Conservation (phyloP, 441 rosid genomes). For the Viola pubescens region DNA sequence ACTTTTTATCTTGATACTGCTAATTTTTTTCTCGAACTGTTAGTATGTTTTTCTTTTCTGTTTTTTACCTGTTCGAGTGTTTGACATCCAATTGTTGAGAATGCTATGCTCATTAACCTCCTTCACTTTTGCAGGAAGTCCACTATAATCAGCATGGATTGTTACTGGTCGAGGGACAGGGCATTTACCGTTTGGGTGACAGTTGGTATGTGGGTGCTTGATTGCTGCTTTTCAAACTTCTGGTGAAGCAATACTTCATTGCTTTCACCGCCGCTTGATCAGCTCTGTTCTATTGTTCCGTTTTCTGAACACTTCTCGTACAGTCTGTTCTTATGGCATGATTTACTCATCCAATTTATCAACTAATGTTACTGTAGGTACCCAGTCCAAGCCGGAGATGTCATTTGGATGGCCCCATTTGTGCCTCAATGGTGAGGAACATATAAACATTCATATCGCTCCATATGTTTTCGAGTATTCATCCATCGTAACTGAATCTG, state of each 20-base stretch:
- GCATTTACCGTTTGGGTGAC: slow-evolving; percentile 78
- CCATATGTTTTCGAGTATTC: background rate
- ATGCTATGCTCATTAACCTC: background rate
- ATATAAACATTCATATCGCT: background rate
- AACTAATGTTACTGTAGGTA: slow-evolving; percentile 41
- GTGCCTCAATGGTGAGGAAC: slow-evolving; percentile 73
- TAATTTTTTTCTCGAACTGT: background rate
- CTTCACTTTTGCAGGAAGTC: slow-evolving; percentile 60
- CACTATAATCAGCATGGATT: slow-evolving; percentile 92
- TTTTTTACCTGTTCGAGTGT: background rate
- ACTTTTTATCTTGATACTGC: slow-evolving; percentile 1
- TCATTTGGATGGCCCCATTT: slow-evolving; percentile 95
- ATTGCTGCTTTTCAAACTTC: background rate
- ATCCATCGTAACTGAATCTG: slow-evolving; percentile 5
- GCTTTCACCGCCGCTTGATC: slow-evolving; percentile 5
- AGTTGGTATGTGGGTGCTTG: slow-evolving; percentile 33
- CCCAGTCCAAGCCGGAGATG: slow-evolving; percentile 93
- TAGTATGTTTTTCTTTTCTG: background rate
- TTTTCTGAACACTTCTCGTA: slow-evolving; percentile 3
- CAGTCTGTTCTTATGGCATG: slow-evolving; percentile 11
- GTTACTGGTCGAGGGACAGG: slow-evolving; percentile 85
- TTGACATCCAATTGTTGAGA: background rate
- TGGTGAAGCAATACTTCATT: background rate
- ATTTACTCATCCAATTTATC: background rate
- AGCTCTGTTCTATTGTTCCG: background rate